Conservation (phyloP, 2,329 filamentous ascomycete species). For the Stenocarpella maydis region DNA sequence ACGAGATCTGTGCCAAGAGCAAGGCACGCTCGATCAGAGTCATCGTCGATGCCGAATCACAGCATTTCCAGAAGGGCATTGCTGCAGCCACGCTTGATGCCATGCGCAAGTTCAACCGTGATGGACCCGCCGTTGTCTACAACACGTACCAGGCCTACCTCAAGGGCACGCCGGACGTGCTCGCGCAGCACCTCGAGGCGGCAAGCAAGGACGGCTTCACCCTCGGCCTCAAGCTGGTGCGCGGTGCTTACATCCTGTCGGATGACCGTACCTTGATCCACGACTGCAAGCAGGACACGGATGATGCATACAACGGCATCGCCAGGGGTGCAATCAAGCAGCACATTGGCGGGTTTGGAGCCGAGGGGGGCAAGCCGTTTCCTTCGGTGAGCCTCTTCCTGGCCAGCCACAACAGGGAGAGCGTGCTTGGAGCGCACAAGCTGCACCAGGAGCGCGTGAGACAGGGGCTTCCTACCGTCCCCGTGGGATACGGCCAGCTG, state of each 20-base stretch:
- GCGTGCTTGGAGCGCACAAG: conserved; percentile 51
- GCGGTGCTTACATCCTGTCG: conserved; percentile 62
- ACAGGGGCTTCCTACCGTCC: conserved; percentile 43
- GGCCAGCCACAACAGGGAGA: conserved; percentile 60
- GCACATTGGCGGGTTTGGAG: conserved; percentile 54
- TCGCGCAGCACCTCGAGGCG: conserved; percentile 54
- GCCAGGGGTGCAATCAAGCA: conserved; percentile 55
- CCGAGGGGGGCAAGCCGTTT: conserved; percentile 45
- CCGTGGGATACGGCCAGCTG: conserved; percentile 60
- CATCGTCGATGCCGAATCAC: conserved; percentile 56
- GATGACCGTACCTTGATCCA: conserved; percentile 61
- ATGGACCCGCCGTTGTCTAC: conserved; percentile 47
- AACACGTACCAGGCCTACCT: conserved; percentile 68
- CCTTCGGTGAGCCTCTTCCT: conserved; percentile 58
- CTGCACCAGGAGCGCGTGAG: conserved; percentile 53
- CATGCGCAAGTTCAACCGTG: conserved; percentile 50
- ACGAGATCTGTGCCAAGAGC: conserved; percentile 50
- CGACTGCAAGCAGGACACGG: conserved; percentile 61
- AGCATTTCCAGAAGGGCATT: conserved; percentile 53
- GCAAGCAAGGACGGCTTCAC: conserved; percentile 58
- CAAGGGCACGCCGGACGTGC: conserved; percentile 51
- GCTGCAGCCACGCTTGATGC: conserved; percentile 44
- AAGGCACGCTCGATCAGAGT: conserved; percentile 51
- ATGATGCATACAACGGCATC: conserved; percentile 59
- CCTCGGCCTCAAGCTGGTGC: conserved; percentile 64